Conservation (phyloP, 2,329 filamentous ascomycete species). For the Penicillium vulpinum region DNA sequence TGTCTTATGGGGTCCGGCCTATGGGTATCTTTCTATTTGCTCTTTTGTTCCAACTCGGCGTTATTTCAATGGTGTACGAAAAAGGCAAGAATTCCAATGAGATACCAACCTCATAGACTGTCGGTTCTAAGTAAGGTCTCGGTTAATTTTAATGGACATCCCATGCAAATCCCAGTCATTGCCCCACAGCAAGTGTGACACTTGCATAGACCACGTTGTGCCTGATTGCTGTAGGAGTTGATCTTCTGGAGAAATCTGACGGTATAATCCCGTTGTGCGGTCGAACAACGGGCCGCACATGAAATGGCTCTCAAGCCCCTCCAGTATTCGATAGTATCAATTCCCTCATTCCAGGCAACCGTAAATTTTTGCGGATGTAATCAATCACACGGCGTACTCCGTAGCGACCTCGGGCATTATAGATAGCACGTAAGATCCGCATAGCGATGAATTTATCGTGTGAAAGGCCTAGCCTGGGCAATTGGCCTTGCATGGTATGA, state of each 20-base stretch:
- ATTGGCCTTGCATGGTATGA: conserved; percentile 22
- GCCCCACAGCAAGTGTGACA: background rate
- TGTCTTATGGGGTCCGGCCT: conserved; percentile 42
- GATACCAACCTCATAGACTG: conserved; percentile 22
- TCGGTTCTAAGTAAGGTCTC: background rate
- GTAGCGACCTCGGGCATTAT: background rate
- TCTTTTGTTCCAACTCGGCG: conserved; percentile 39
- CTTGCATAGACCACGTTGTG: conserved; percentile 1
- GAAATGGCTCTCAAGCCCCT: background rate
- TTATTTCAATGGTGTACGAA: conserved; percentile 43
- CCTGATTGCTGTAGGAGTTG: background rate
- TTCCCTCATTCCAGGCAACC: background rate
- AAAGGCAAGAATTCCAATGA: conserved; percentile 37
- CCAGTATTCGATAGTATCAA: background rate
- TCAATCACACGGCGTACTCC: background rate
- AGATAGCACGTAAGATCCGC: background rate
- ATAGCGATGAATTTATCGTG: background rate
- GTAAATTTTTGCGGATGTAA: background rate
- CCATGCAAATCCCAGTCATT: background rate
- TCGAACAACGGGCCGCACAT: background rate
- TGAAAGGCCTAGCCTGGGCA: conserved; percentile 6
- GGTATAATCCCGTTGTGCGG: too few species aligned
- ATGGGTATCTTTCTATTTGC: conserved; percentile 38
- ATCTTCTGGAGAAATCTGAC: background rate
- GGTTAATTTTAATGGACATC: background rate